Evolutionary conservation across 75 land plant genomes (phyloP), one percentile per base, ranked within the genome.

Genomic region (Selaginella tamariscina): DNA sequence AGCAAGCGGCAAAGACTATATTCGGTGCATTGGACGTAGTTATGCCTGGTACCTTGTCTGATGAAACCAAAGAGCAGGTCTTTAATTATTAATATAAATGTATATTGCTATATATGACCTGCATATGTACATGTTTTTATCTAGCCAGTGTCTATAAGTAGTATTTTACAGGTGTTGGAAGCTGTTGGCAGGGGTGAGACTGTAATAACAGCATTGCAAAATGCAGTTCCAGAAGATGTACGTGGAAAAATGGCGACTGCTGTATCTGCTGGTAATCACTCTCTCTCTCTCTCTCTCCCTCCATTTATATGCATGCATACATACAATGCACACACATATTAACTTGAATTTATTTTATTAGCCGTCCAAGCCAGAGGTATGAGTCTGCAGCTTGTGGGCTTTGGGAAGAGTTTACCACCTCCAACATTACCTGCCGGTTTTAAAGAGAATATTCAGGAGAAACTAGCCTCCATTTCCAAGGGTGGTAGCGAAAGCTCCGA

Each of bases 161-260:
- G n/a, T n/a, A n/a, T n/a, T n/a, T 32, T 82, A 22, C 78, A 95
- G 99, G 99, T 95, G 22, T 71, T 87, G 56, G 73, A 59, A 76
- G 96, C 99, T 70, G 83, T 95, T 13, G 87, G 74, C 33, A 84
- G 76, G 72, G 99, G 99, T 65, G 97, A 91, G 57, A 82, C 89
- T 26, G 32, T 95, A 9, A 60, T 95, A 59, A 79, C 83, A 70
- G 99, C 99, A 56, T 78, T 95, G 71, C 82, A 95, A 82, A 88
- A 70, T 73, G 99, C 97, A 65, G 92, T 92, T 23, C 99, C 99
- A 21, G 99, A 87, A 68, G 92, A 95, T 70, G 99, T 87, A 28
- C 75, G 96, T 55, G 99, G 81, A 72, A 91, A 85, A 56, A 82
- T 95, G 67, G 78, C 82, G 32, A 56, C 89, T 60, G 84, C 92